phyloP scores from a whole-genome alignment of 1,139 yeast species.

The Taphrina flavorubra region DNA sequence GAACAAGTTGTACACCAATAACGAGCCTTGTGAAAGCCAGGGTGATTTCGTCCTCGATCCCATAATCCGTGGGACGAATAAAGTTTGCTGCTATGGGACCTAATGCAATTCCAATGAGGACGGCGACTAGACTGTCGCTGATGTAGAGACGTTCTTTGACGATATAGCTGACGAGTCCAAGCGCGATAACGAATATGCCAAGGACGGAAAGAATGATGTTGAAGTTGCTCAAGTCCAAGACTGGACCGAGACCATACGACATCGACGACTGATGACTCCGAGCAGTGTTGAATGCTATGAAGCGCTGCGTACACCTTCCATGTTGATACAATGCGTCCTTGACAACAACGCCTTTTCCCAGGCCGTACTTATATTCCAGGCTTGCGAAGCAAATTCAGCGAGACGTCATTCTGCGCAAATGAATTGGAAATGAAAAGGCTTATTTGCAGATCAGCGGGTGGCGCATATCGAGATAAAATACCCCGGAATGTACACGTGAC shows the following conservation, averaged over 20 bases:
- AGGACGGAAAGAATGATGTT: constrained; percentile 49
- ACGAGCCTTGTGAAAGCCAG: constrained; percentile 54
- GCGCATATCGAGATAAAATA: background rate
- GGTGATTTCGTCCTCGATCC: constrained; percentile 47
- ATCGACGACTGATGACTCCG: background rate
- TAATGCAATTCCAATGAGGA: constrained; percentile 49
- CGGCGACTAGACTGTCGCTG: constrained; percentile 49
- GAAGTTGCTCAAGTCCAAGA: constrained; percentile 48
- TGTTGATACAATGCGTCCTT: background rate
- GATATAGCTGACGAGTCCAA: constrained; percentile 49
- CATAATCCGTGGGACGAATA: constrained; percentile 48
- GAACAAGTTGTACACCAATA: constrained; percentile 55
- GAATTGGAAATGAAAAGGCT: background rate
- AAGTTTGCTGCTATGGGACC: constrained; percentile 46
- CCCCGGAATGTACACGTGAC: too few species aligned
- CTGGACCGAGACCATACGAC: constrained; percentile 23
- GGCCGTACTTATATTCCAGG: background rate
- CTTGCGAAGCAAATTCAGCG: background rate
- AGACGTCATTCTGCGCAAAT: background rate
- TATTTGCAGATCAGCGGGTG: background rate
- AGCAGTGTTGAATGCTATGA: background rate
- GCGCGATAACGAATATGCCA: constrained; percentile 50
- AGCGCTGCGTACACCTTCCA: background rate
- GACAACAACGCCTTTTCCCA: background rate
- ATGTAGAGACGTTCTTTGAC: constrained; percentile 49